Evolutionary conservation across 2,329 filamentous ascomycete species (phyloP), one percentile per base, ranked within the genome.

Genomic region (Apiospora hydei): DNA sequence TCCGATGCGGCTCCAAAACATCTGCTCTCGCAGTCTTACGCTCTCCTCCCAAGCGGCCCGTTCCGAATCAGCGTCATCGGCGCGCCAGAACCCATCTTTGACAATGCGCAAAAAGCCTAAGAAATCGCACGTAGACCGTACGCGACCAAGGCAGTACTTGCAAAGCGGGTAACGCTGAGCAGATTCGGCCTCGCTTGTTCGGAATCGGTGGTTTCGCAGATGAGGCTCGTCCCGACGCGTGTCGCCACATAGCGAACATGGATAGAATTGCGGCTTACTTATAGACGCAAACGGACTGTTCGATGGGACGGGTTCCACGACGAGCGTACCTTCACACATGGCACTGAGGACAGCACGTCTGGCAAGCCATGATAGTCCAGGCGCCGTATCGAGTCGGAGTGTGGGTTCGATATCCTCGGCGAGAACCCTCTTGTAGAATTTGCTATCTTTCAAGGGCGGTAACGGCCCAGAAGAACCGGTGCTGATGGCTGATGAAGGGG

Each of bases 1-100:
- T 38, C 96, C 96, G 70, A 99, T 90, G 71, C 96, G 90, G 69
- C 94, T 91, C 96, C 96, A 99, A 81, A 99, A 99, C 93, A 99
- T 98, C 77, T 96, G 92, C 81, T 99, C 96, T 69, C 96, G 88
- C 67, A 98, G 83, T 43, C 93, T 90, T 14, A 98, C 93, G 72
- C 94, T 94, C 84, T 99, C 96, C 80, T 98, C 96, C 96, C 96
- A 99, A 0, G 95, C 94, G 41, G 91, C 90, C 79, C 93, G 94
- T 82, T 97, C 94, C 46, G 95, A 93, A 69, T 96, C 94, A 51
- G 93, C 90, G 71, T 93, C 93, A 67, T 95, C 93, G 16, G 93
- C 92, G 69, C 94, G 91, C 91, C 96, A 96, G 78, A 98, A 93
- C 2, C 96, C 96, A 77, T 98, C 96, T 76, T 96, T 94, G 72